These are phyloP conservation scores for Boeremia lycopersici DNA, from an alignment of 2,329 filamentous ascomycete genomes.

Conservation along the genomic window DNA sequence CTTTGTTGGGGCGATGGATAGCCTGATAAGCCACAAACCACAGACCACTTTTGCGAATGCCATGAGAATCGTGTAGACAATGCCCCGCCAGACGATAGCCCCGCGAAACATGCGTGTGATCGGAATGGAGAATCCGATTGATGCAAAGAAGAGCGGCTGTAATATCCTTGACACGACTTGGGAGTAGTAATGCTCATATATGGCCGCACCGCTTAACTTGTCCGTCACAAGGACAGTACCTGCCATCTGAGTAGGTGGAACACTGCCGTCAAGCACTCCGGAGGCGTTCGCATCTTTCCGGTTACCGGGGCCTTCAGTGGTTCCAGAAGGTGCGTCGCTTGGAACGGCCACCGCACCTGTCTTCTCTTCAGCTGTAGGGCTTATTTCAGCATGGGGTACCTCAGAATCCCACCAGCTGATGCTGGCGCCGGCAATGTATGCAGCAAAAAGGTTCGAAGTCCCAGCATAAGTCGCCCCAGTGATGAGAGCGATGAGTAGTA, in stretches of 20 bases:
- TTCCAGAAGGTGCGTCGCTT: background rate
- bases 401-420: constrained; percentile 65
- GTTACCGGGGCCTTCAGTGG: background rate
- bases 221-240: background rate
- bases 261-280: background rate
- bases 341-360: background rate
- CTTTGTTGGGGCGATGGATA: constrained; percentile 30
- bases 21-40: constrained; percentile 50
- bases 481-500: constrained; percentile 58
- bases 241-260: background rate
- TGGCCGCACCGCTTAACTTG: constrained; percentile 26
- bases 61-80: constrained; percentile 77
- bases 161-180: constrained; percentile 60
- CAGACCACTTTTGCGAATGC: constrained; percentile 54
- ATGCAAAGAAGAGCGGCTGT: constrained; percentile 75
- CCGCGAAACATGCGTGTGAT: constrained; percentile 71
- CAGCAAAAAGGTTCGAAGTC: constrained; percentile 66
- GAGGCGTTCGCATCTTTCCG: background rate
- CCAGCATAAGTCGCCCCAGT: constrained; percentile 63
- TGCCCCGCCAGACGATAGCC: constrained; percentile 70
- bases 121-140: constrained; percentile 79
- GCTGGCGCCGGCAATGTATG: constrained; percentile 63
- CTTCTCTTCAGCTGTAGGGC: background rate
- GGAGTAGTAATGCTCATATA: constrained; percentile 57
- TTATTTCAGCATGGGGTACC: constrained; percentile 30